phyloP scores from a whole-genome alignment of 306 rosid genomes.

The Cucumis melo region DNA sequence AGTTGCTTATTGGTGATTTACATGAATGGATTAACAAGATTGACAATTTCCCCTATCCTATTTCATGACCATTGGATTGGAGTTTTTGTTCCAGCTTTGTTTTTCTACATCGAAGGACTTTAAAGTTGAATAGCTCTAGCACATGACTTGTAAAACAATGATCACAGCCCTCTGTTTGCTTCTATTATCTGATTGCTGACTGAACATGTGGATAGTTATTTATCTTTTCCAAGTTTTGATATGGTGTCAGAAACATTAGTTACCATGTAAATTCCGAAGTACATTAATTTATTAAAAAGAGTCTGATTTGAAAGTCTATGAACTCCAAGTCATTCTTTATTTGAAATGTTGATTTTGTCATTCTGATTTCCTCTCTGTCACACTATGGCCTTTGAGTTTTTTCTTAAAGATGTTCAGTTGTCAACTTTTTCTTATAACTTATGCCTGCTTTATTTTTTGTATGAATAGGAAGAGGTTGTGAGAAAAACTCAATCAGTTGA shows the following conservation, averaged over 20 bases:
- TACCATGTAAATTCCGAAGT: background rate
- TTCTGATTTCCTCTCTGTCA: background rate
- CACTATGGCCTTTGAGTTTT: background rate
- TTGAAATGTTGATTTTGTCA: background rate
- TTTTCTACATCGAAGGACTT: background rate
- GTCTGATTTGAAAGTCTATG: background rate
- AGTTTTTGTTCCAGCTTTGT: background rate
- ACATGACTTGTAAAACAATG: background rate
- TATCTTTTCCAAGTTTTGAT: background rate
- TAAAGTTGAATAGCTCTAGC: background rate
- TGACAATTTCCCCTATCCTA: background rate
- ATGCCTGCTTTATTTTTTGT: background rate
- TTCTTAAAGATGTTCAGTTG: background rate
- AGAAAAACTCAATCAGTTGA: constrained; percentile 48
- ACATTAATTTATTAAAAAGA: background rate
- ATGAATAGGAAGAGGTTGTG: constrained; percentile 73
- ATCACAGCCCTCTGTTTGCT: background rate
- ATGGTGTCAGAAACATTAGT: background rate
- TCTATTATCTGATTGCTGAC: background rate
- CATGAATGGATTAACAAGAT: background rate
- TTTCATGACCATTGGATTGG: background rate
- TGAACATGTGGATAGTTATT: background rate
- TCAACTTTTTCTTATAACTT: background rate
- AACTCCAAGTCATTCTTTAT: background rate
- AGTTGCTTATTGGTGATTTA: background rate